phyloP scores from a whole-genome alignment of 1,284 basidiomycete genomes.

The Trametes polyzona region DNA sequence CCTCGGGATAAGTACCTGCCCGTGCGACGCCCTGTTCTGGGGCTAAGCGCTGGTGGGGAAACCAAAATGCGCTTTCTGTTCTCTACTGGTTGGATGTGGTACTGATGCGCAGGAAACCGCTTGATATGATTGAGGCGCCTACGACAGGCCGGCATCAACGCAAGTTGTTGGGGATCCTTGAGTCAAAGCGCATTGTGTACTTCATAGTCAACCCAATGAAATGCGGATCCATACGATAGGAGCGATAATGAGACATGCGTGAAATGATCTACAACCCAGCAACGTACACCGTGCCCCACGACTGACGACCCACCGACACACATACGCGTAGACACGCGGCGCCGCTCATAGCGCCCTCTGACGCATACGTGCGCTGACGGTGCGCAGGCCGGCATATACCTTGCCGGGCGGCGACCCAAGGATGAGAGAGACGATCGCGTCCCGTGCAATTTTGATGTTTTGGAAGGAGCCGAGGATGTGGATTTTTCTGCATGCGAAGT shows the following conservation, averaged over 20 bases:
- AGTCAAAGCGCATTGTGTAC: too few species aligned
- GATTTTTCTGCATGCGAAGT: slow-evolving; percentile 68
- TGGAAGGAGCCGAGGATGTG: slow-evolving; percentile 94
- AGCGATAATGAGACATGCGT: slow-evolving; percentile 7
- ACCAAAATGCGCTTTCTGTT: not conserved
- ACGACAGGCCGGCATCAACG: too few species aligned
- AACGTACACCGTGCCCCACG: not conserved
- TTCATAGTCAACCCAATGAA: not conserved
- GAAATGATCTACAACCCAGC: not conserved
- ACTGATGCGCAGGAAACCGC: too few species aligned
- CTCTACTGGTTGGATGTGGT: too few species aligned
- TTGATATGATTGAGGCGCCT: too few species aligned
- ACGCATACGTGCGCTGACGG: slow-evolving; percentile 91
- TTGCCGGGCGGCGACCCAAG: slow-evolving; percentile 96
- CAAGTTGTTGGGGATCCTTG: not conserved
- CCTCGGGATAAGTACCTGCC: not conserved
- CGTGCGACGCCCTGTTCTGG: not conserved
- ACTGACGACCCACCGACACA: not conserved
- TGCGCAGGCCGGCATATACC: slow-evolving; percentile 90
- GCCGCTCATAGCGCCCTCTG: slow-evolving; percentile 72
- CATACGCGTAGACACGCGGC: too few species aligned
- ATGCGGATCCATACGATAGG: not conserved
- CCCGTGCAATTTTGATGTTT: slow-evolving; percentile 97
- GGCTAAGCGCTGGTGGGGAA: not conserved
- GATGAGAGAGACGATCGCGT: slow-evolving; percentile 94